Percentiles rank a stretch among this genome's conserved stretches.
Conservation (phyloP, 1,284 basidiomycete genomes). For the Cystobasidium slooffiae region DNA sequence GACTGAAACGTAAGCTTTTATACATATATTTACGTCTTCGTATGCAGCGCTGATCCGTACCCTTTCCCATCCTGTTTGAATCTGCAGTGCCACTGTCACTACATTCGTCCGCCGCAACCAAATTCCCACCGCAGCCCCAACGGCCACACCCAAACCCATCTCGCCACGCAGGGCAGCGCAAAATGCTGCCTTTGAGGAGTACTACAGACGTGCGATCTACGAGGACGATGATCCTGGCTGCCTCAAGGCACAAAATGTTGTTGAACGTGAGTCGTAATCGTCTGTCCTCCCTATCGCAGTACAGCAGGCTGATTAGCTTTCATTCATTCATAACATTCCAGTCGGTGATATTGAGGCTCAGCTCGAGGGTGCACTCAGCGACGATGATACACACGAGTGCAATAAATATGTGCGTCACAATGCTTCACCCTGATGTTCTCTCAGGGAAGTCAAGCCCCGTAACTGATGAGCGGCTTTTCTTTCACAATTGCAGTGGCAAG, state of each 20-base stretch:
- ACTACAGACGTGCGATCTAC: conserved; percentile 14
- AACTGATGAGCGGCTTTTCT: neutral
- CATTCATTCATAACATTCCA: neutral
- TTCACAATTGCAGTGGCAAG: conserved; percentile 10
- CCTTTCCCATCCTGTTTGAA: neutral
- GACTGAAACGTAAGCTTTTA: conserved; percentile 16
- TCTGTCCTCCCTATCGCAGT: neutral
- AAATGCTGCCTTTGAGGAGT: conserved; percentile 9
- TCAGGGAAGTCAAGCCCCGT: neutral
- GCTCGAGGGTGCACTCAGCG: conserved; percentile 14
- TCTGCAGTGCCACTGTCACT: conserved; percentile 8
- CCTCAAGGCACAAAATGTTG: conserved; percentile 14
- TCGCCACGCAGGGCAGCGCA: conserved; percentile 6
- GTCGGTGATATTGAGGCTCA: conserved; percentile 19
- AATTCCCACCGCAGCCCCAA: conserved; percentile 23
- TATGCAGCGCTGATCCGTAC: neutral
- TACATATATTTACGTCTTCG: neutral
- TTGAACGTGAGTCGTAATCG: conserved; percentile 2
- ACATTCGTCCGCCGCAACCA: conserved; percentile 21
- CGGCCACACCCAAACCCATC: conserved; percentile 2
- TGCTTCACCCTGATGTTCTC: conserved; percentile 9
- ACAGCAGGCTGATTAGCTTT: neutral
- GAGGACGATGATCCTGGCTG: conserved; percentile 28
- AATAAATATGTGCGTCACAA: conserved; percentile 25
- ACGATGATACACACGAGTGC: conserved; percentile 27